Conservation (phyloP, 257 asterid species). For the Plantago major region DNA sequence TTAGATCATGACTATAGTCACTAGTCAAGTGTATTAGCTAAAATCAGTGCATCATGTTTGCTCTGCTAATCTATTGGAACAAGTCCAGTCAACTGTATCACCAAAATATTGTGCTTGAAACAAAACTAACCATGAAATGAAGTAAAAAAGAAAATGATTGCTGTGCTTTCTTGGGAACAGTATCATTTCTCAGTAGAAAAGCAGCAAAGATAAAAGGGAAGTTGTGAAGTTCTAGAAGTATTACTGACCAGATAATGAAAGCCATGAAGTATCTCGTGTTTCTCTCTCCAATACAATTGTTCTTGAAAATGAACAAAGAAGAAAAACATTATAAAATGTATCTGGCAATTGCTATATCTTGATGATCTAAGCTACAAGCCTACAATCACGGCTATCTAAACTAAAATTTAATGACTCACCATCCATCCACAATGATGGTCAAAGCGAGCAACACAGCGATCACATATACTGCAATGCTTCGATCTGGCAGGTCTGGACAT, state of each 20-base stretch:
- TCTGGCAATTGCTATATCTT: conserved; percentile 1
- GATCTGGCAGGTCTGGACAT: conserved; percentile 88
- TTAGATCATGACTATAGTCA: too few relatives aligned
- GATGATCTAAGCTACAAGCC: background rate
- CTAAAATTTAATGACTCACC: conserved; percentile 44
- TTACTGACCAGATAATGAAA: conserved; percentile 87
- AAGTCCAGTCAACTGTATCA: too few relatives aligned
- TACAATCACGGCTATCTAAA: conserved; percentile 17
- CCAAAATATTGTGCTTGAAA: too few relatives aligned
- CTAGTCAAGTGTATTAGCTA: too few relatives aligned
- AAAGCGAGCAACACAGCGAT: conserved; percentile 95
- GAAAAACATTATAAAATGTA: conserved; percentile 16
- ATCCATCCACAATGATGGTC: conserved; percentile 99
- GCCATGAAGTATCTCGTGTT: conserved; percentile 94
- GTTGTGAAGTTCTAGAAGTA: background rate
- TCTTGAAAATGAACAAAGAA: conserved; percentile 39
- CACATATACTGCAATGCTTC: conserved; percentile 91
- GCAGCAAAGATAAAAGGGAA: background rate
- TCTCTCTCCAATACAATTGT: conserved; percentile 97
- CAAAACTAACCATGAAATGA: too few relatives aligned
- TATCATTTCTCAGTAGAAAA: conserved; percentile 5
- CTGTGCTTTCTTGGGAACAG: background rate
- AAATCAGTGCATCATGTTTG: too few relatives aligned
- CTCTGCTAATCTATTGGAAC: too few relatives aligned
- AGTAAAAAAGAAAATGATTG: background rate